Evolutionary conservation across 768 basidiomycete genomes (phyloP).

Genomic region (Trametopsis cervina): DNA sequence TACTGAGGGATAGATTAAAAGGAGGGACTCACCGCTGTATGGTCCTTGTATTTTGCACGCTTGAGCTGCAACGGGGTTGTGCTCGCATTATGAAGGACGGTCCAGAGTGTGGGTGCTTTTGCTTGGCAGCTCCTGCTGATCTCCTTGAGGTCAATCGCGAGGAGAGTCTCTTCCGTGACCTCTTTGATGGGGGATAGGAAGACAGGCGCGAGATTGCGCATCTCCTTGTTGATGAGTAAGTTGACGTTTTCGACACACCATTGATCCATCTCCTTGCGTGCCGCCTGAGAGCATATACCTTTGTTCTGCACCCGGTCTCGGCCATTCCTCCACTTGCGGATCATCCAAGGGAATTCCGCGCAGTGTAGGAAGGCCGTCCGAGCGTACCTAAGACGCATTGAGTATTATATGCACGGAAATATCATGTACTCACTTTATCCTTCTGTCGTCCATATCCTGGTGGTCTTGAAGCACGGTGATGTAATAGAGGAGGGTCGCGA

Average conservation of each 20-base stretch:
- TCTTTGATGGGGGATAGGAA: not conserved
- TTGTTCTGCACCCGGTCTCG: slow-evolving; percentile 1
- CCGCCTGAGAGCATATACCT: slow-evolving; percentile 2
- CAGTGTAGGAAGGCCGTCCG: slow-evolving; percentile 3
- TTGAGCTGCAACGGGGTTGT: slow-evolving; percentile 5
- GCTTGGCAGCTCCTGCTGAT: not conserved
- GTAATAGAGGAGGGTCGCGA: not conserved
- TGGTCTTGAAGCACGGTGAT: not conserved
- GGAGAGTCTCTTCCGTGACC: slow-evolving; percentile 3
- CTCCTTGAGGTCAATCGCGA: slow-evolving; percentile 1
- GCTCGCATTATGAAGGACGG: not conserved
- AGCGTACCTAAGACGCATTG: not conserved
- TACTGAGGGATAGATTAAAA: too few species aligned
- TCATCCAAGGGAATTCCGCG: slow-evolving; percentile 1
- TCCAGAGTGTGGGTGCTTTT: slow-evolving; percentile 8
- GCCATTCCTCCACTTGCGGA: not conserved
- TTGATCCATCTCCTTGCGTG: not conserved
- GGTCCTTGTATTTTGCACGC: slow-evolving; percentile 4
- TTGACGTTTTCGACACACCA: not conserved
- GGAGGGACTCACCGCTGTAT: slow-evolving; percentile 3
- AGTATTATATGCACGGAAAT: not conserved
- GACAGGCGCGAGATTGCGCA: not conserved
- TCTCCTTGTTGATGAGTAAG: slow-evolving; percentile 3
- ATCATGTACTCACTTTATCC: not conserved
- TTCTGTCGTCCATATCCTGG: not conserved